Evolutionary conservation across 2,329 filamentous ascomycete genomes (phyloP), one percentile per base, ranked within the genome.

Genomic region (Trichothecium roseum): DNA sequence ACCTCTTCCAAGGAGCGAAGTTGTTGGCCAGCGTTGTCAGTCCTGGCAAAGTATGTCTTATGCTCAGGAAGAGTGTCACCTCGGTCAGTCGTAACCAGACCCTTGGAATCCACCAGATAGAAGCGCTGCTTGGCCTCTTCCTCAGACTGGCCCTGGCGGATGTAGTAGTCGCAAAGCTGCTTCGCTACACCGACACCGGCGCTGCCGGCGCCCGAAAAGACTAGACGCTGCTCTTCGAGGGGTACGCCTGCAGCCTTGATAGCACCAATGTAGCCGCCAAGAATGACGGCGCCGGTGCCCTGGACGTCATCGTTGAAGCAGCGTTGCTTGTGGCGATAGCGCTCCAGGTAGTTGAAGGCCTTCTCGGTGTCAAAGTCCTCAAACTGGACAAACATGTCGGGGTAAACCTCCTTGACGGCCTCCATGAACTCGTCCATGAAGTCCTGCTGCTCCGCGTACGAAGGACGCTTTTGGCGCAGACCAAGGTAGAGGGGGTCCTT

Each of bases 301-400:
- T 96, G 89, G 54, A 98, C 91, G 56, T 98, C 89, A 54, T 96
- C 91, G 60, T 96, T 96, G 76, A 98, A 98, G 72, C 85, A 93
- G 60, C 84, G 88, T 69, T 94, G 89, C 45, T 71, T 74, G 56
- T 88, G 71, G 48, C 85, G 82, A 65, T 96, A 96, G 41, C 86
- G 78, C 56, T 91, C 83, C 28, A 96, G 74, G 52, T 93, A 89
- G 43, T 84, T 82, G 74, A 96, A 98, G 32, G 91, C 89, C 62
- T 79, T 79, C 48, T 76, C 72, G 52, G 89, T 94, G 69, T 96
- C 94, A 62, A 94, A 96, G 55, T 96, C 91, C 59, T 96, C 89
- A 50, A 94, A 96, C 57, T 96, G 91, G 43, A 96, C 84, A 31
- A 81, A 60, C 75, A 72, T 80, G 12, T 71, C 62, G 18, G 72